Base-by-base conservation (phyloP, 768 basidiomycete species). In the Naganishia vaughanmartiniae region DNA sequence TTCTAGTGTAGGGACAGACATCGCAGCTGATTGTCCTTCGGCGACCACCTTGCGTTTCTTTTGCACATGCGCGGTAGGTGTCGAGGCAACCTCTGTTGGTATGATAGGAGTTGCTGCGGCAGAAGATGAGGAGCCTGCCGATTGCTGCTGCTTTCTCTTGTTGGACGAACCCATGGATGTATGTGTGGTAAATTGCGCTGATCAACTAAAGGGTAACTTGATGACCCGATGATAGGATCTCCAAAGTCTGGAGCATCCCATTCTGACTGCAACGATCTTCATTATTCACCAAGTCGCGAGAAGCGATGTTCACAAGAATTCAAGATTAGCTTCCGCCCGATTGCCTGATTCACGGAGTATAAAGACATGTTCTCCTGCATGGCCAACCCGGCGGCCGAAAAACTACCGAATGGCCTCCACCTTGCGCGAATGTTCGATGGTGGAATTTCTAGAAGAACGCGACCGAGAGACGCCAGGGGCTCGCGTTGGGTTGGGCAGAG, bases 401-500 rank as follows among this genome's bases (percentile, higher is more conserved):
- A n/a, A 3, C 48, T n/a, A 26, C 21, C 17, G 48, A 26, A 51
- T n/a, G 48, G n/a, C 48, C 48, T 51, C 48, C 48, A 51, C 48
- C 48, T 51, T 51, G 48, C 48, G 21, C 33, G n/a, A 33, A 58
- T 33, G 33, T 58, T 58, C 57, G 33, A 33, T 24, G 57, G 31
- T 21, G n/a, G 34, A 58, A 58, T 58, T 58, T 42, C 60, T 63
- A 63, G 60, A 63, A 63, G 60, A 42, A 63, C n/a, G 60, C 60
- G 39, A 63, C 60, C 11, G 60, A 63, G 39, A 26, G 14, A 36
- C 24, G 17, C 19, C 31, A 11, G 31, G 6, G 45, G 45, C 55
- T 31, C 31, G n/a, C n/a, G n/a, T 55, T n/a, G 33, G 17, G 2
- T 17, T 31, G 3, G 28, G 11, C 56, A 5, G 39, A 10, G 21